Base-by-base conservation (phyloP, 192 early-diverging fungal genomes). In the Lunasporangiospora selenospora region DNA sequence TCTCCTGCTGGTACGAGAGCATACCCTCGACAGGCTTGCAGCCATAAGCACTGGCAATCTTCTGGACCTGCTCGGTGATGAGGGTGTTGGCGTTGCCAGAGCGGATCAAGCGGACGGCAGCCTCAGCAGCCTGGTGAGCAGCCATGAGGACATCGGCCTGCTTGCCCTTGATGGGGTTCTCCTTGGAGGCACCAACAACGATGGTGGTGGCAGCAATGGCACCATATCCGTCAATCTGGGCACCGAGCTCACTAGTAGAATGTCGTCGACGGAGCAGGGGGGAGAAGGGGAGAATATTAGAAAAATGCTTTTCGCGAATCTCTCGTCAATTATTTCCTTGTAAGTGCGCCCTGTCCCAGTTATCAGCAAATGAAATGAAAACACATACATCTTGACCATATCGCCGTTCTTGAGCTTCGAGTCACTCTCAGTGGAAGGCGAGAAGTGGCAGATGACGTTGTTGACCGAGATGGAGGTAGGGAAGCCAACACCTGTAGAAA, bases 1-100 rank as follows among this genome's bases (percentile, higher is more conserved):
- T 85, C 77, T 87, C 78, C 64, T 95, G 82, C 79, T 94, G 89
- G 82, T 94, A 87, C 43, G 93, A 90, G 44, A 97, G 80, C 88
- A 95, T 95, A 50, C 91, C 93, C 83, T 98, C 93, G 34, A 96
- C 88, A 43, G 93, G 87, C 83, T 90, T 92, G 83, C 89, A 89
- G 16, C 83, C 93, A 77, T 90, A 98, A 39, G 91, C 88, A 13
- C 80, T 65, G 26, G 89, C 86, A 67, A 96, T 85, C 70, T 91
- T 91, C 65, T 91, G 83, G 37, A 97, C 85, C 9, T 79, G 75
- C 45, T 95, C 88, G 51, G 92, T 94, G n/a, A 93, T 78, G 53
- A 76, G 67, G 67, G 80, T 85, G 80, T 85, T 85, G 70, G 54
- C 48, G 45, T 70, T 87, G 40, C 94, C 95, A 47, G 95, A 93